Evolutionary conservation across 2,329 filamentous ascomycete genomes (phyloP).

Genomic region (Scytalidium sp.): DNA sequence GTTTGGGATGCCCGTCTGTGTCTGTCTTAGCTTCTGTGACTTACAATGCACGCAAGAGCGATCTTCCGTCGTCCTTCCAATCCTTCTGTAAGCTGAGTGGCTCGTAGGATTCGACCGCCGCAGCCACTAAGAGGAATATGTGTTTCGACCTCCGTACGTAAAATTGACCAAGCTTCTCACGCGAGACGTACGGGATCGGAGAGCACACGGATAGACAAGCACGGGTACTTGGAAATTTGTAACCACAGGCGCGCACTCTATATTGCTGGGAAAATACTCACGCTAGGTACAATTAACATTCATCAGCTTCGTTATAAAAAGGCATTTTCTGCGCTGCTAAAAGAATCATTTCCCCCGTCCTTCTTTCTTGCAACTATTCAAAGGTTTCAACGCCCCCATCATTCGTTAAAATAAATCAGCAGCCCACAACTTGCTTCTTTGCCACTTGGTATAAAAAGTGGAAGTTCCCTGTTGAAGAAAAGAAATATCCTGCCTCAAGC

Average conservation of each 20-base stretch:
- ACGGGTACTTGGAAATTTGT: no score
- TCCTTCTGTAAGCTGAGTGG: no score
- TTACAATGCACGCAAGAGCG: no score
- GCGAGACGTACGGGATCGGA: not conserved
- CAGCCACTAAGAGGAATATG: no score
- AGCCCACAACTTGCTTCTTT: not conserved
- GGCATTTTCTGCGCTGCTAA: not conserved
- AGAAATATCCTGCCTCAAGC: not conserved
- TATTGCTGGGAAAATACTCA: not conserved
- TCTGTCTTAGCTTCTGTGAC: no score
- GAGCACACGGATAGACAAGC: no score
- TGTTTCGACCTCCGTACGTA: no score
- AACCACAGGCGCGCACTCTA: not conserved
- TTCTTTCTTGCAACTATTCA: no score
- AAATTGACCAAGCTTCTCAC: no score
- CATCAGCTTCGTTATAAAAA: not conserved
- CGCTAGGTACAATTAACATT: not conserved
- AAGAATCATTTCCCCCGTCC: not conserved
- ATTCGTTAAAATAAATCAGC: not conserved
- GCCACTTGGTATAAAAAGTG: not conserved
- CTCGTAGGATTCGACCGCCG: no score
- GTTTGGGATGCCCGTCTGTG: no score
- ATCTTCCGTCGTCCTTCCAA: no score
- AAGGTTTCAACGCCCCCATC: not conserved
- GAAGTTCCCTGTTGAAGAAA: not conserved